Evolutionary conservation across 495 filamentous ascomycete genomes (phyloP), one percentile per base, ranked within the genome.

Genomic region (Tuber magnatum): DNA sequence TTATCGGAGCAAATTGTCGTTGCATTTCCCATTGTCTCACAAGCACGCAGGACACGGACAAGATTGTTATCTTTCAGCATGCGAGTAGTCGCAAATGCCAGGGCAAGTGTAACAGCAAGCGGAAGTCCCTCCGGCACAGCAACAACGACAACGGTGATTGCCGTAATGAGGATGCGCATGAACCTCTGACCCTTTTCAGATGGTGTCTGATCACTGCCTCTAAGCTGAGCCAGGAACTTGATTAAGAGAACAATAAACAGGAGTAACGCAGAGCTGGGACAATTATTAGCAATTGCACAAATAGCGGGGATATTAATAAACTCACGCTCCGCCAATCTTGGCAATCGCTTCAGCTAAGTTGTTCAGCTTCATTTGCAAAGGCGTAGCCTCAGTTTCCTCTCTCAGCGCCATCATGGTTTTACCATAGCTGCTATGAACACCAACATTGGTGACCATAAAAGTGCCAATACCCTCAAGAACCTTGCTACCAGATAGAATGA

Each of bases 21-120:
- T 10, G 92, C 92, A 82, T 94, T 94, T 5, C 92, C 92, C 92
- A 94, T 94, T 2, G 91, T 94, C 82, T 95, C 92, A 82, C 92
- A 95, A 40, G 92, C 91, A 38, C 89, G 87, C 35, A 94, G 84
- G 39, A 91, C 85, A 68, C 92, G 91, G 24, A 95, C 92, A 70
- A 94, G 84, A 78, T 94, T 94, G 81, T 93, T 91, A 78, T 94
- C 92, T 81, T 91, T 93, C 39, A 93, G 85, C 88, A 95, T 91
- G 39, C 91, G 85, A 18, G 89, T 93, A 5, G 91, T 93, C 39
- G 92, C 92, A 85, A 92, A 93, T 40, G 92, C 92, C 51, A 94
- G 86, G 68, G 92, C 92, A 38, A 95, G 86, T 6, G 92, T 94
- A 38, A 95, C 92, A 75, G 92, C 92, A 56, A 95, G 85, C 32